phyloP scores from a whole-genome alignment of 805 yeast genomes.

The Metschnikowia kunwiensis region DNA sequence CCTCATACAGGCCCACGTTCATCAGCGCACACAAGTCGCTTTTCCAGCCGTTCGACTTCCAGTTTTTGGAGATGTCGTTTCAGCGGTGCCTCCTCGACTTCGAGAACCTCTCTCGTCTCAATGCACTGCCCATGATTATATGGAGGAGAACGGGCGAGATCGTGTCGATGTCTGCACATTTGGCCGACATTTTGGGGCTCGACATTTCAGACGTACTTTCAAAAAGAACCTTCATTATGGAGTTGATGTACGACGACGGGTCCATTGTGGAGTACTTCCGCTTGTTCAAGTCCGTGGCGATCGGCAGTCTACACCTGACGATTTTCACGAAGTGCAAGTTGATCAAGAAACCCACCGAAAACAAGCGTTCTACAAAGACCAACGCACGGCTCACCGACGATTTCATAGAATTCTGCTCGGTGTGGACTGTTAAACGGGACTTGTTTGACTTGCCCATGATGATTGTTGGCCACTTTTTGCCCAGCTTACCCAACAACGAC shows the following conservation, averaged over 20 bases:
- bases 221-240: slow-evolving; percentile 66
- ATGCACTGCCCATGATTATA: slow-evolving; percentile 76
- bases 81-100: slow-evolving; percentile 44
- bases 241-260: slow-evolving; percentile 73
- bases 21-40: slow-evolving; percentile 72
- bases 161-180: slow-evolving; percentile 73
- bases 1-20: slow-evolving; percentile 70
- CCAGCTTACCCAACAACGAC: slow-evolving; percentile 43
- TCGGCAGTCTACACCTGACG: slow-evolving; percentile 57
- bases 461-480: slow-evolving; percentile 77
- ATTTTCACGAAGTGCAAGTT: slow-evolving; percentile 51
- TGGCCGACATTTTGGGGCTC: slow-evolving; percentile 66
- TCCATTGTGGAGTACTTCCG: slow-evolving; percentile 70
- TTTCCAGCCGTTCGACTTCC: slow-evolving; percentile 63
- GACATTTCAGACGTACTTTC: slow-evolving; percentile 54
- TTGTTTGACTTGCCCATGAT: slow-evolving; percentile 82
- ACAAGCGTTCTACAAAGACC: slow-evolving; percentile 15
- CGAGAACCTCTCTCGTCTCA: slow-evolving; percentile 44
- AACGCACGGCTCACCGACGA: slow-evolving; percentile 20
- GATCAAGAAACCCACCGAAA: slow-evolving; percentile 26
- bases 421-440: slow-evolving; percentile 84
- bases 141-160: slow-evolving; percentile 89
- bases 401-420: slow-evolving; percentile 64
- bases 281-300: slow-evolving; percentile 67
- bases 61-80: slow-evolving; percentile 47